phyloP scores from a whole-genome alignment of 805 yeast genomes.

The Candida easanensis region DNA sequence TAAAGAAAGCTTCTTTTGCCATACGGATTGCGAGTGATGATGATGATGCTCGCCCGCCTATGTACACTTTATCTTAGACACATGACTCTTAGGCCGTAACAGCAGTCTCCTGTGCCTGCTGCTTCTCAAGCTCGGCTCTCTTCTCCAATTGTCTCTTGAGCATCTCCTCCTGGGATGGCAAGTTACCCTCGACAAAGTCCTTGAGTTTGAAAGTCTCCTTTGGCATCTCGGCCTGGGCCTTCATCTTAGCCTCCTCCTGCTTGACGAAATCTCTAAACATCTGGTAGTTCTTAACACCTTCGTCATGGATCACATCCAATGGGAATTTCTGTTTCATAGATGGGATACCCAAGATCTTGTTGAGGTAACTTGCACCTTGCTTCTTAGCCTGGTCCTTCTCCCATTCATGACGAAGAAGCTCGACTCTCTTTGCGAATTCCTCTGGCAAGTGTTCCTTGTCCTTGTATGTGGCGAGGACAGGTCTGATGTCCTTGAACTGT shows the following conservation, averaged over 20 bases:
- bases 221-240: constrained; percentile 73
- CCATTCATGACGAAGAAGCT: constrained; percentile 69
- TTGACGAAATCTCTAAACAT: constrained; percentile 77
- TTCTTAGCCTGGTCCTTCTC: constrained; percentile 47
- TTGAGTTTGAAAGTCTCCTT: constrained; percentile 81
- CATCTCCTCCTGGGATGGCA: constrained; percentile 71
- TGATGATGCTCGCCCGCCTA: not conserved
- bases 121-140: constrained; percentile 35
- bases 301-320: constrained; percentile 83
- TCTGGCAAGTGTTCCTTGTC: constrained; percentile 66
- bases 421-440: constrained; percentile 81
- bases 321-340: constrained; percentile 52
- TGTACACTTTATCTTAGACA: not conserved
- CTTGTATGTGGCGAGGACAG: constrained; percentile 69
- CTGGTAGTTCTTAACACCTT: constrained; percentile 86
- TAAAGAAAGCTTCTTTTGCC: no score
- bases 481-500: constrained; percentile 82
- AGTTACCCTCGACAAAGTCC: constrained; percentile 80
- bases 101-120: constrained; percentile 13
- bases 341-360: constrained; percentile 64
- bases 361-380: constrained; percentile 48
- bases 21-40: not conserved
- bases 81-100: not conserved
- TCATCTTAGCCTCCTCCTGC: constrained; percentile 68
- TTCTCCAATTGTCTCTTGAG: constrained; percentile 40